Evolutionary conservation across 306 rosid species (phyloP), one percentile per base, ranked within the genome.

Genomic region (Aeschynomene evenia): DNA sequence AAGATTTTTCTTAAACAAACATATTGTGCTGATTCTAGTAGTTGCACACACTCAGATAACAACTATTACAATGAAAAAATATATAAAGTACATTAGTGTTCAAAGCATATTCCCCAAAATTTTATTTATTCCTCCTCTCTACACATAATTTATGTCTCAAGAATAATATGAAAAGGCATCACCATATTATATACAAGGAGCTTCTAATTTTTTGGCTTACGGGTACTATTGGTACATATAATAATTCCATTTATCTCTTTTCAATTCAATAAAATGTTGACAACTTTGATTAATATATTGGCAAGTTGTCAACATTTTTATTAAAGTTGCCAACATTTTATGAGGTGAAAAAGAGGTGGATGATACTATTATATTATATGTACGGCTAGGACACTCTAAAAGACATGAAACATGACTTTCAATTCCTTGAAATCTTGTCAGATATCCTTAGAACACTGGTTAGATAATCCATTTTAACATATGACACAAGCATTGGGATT

Each of bases 401-500:
- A 66, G 63, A 59, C 19, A 57, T 39, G 40, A 72, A 68, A 67
- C 34, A 78, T 16, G 6, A 11, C 1, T 6, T 6, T 36, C 9
- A 36, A n/a, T n/a, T n/a, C n/a, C n/a, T n/a, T n/a, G n/a, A n/a
- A n/a, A n/a, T n/a, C n/a, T n/a, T n/a, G n/a, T n/a, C n/a, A n/a
- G n/a, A n/a, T n/a, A n/a, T n/a, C n/a, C n/a, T n/a, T n/a, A n/a
- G n/a, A n/a, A n/a, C n/a, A n/a, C n/a, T n/a, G n/a, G n/a, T n/a
- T n/a, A n/a, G n/a, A n/a, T n/a, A n/a, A n/a, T n/a, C n/a, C n/a
- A n/a, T n/a, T 33, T 76, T 54, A 93, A 50, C 60, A 88, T 81
- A 94, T 87, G 51, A 67, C 92, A 77, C 99, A 94, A 9, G 88
- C 87, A 80, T 85, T 94, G 34, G 99, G 99, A 69, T 91, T 91